These are phyloP conservation scores for Calocera cornea DNA, from an alignment of 768 basidiomycete species.

Conservation along the genomic window DNA sequence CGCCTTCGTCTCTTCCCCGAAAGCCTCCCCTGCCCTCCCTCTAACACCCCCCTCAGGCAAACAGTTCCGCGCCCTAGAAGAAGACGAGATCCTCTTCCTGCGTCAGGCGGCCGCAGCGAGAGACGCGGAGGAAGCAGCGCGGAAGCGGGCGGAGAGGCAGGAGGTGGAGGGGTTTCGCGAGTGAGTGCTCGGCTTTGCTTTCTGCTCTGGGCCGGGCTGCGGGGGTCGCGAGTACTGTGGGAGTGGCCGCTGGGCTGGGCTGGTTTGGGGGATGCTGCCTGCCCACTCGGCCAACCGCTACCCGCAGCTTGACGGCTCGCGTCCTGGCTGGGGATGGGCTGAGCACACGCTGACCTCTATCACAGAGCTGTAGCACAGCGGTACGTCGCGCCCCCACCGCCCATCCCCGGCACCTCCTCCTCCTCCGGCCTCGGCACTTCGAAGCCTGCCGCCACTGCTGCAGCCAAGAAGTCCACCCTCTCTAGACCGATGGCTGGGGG, in stretches of 20 bases:
- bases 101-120: no score
- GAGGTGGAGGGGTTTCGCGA: conserved; percentile 68
- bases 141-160: conserved; percentile 61
- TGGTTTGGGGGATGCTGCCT: no score
- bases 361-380: conserved; percentile 59
- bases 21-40: no score
- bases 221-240: no score
- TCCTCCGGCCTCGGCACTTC: conserved; percentile 15
- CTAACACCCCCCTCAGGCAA: conserved; percentile 63
- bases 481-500: neutral
- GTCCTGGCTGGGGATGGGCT: no score
- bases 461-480: conserved; percentile 18
- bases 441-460: conserved; percentile 22
- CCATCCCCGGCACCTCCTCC: conserved; percentile 23
- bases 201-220: no score
- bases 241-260: no score
- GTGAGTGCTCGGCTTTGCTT: conserved; percentile 28
- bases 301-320: no score
- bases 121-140: conserved; percentile 58
- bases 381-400: conserved; percentile 27
- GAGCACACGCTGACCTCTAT: no score
- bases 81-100: conserved; percentile 81
- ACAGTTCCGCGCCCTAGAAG: conserved; percentile 78
- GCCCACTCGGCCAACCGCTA: no score
- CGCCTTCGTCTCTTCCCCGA: no score